Evolutionary conservation across 2,329 filamentous ascomycete species (phyloP).

Genomic region (Talaromyces marneffei): DNA sequence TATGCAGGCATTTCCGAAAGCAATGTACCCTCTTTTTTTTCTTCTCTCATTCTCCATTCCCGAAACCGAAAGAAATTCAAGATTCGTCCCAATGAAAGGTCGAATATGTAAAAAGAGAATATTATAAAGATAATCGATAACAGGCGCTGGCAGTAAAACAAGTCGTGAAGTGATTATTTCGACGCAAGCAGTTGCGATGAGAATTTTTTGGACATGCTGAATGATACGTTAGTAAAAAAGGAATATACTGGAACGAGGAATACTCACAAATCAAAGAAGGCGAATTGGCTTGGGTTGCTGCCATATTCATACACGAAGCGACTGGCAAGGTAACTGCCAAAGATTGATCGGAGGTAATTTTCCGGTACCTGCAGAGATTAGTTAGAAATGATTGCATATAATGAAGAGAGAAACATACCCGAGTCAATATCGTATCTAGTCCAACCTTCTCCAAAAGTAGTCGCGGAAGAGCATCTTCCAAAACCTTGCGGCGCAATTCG

Average conservation of each 20-base stretch:
- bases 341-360: conserved; percentile 87
- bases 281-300: conserved; percentile 87
- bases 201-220: conserved; percentile 35
- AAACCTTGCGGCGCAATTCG: conserved; percentile 67
- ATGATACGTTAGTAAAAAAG: background rate
- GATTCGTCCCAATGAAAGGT: background rate
- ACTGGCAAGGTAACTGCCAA: conserved; percentile 89
- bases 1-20: background rate
- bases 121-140: background rate
- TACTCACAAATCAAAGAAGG: conserved; percentile 95
- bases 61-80: background rate
- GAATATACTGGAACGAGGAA: background rate
- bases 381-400: background rate
- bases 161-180: background rate
- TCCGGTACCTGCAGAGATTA: conserved; percentile 62
- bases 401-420: conserved; percentile 48
- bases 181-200: conserved; percentile 8
- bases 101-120: background rate
- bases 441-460: conserved; percentile 85
- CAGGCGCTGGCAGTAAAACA: background rate
- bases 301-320: conserved; percentile 96
- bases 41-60: background rate
- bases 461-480: conserved; percentile 78
- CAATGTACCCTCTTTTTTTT: background rate
- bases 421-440: conserved; percentile 74